Evolutionary conservation across 1,139 yeast genomes (phyloP).

Genomic region (Pichia sp.): DNA sequence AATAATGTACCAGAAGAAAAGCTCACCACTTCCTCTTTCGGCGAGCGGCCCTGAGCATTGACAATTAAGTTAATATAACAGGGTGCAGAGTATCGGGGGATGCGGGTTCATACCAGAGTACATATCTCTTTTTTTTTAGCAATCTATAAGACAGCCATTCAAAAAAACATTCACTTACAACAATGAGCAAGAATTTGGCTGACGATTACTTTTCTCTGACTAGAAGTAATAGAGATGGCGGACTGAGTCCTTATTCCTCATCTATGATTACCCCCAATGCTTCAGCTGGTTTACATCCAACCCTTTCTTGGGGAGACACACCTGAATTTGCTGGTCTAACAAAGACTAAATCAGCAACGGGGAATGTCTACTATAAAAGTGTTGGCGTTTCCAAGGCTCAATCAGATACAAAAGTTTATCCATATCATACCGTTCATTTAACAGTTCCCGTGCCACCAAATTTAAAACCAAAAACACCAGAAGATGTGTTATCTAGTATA

Average conservation of each 20-base stretch:
- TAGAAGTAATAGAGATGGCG: conserved; percentile 4
- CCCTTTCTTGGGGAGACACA: conserved; percentile 13
- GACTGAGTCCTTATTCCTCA: conserved; percentile 5
- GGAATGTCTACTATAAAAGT: conserved; percentile 2
- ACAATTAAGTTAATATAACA: too few relatives aligned
- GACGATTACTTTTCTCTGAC: conserved; percentile 13
- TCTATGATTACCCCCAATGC: neutral
- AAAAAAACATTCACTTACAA: neutral
- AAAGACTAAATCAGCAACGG: conserved; percentile 10
- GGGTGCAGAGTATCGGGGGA: too few relatives aligned
- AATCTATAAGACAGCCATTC: too few relatives aligned
- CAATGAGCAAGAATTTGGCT: conserved; percentile 12
- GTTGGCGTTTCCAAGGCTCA: neutral
- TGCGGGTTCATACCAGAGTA: neutral
- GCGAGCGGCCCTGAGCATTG: too few relatives aligned
- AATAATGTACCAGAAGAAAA: too few relatives aligned
- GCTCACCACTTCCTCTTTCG: too few relatives aligned
- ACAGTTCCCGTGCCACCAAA: conserved; percentile 15
- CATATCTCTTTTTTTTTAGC: neutral
- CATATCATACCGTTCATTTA: conserved; percentile 22
- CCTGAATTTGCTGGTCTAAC: conserved; percentile 10
- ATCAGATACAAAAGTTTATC: conserved; percentile 9
- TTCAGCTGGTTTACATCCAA: conserved; percentile 4
- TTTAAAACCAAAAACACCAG: conserved; percentile 21
- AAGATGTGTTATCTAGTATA: conserved; percentile 7